A percentile compares a stretch with the other conserved stretches of the same genome.
phyloP scores from a whole-genome alignment of 495 filamentous ascomycete genomes.

The Aspergillus saccharolyticus region DNA sequence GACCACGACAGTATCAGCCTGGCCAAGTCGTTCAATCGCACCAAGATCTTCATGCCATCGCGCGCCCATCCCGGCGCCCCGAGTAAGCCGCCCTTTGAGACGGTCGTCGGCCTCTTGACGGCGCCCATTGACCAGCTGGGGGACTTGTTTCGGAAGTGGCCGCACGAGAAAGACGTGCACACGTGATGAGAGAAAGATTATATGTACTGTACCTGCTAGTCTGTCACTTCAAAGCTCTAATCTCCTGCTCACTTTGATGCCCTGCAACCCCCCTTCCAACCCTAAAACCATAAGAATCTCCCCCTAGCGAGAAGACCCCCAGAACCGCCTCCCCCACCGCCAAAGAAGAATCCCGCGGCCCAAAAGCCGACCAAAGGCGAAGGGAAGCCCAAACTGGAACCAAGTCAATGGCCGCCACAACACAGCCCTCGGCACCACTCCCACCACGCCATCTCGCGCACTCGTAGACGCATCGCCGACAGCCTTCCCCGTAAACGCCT shows the following conservation, averaged over 20 bases:
- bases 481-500: slow-evolving; percentile 16
- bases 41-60: slow-evolving; percentile 58
- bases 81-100: slow-evolving; percentile 26
- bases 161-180: background rate
- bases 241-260: no score
- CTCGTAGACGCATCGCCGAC: background rate
- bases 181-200: background rate
- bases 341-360: slow-evolving; percentile 12
- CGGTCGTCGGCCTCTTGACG: slow-evolving; percentile 22
- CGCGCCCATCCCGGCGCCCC: slow-evolving; percentile 47
- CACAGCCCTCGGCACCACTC: slow-evolving; percentile 5
- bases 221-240: no score
- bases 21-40: slow-evolving; percentile 49
- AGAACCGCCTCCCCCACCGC: slow-evolving; percentile 12
- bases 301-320: slow-evolving; percentile 8
- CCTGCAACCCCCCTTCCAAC: background rate
- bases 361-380: slow-evolving; percentile 15
- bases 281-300: no score
- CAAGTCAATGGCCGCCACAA: slow-evolving; percentile 10
- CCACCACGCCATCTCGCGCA: background rate
- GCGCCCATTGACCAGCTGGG: slow-evolving; percentile 30
- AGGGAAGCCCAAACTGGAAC: slow-evolving; percentile 16
- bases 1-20: slow-evolving; percentile 37
- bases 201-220: background rate
- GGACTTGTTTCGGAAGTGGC: slow-evolving; percentile 34